Evolutionary conservation across 2,329 filamentous ascomycete genomes (phyloP).

Genomic region (Daldinia sp.): DNA sequence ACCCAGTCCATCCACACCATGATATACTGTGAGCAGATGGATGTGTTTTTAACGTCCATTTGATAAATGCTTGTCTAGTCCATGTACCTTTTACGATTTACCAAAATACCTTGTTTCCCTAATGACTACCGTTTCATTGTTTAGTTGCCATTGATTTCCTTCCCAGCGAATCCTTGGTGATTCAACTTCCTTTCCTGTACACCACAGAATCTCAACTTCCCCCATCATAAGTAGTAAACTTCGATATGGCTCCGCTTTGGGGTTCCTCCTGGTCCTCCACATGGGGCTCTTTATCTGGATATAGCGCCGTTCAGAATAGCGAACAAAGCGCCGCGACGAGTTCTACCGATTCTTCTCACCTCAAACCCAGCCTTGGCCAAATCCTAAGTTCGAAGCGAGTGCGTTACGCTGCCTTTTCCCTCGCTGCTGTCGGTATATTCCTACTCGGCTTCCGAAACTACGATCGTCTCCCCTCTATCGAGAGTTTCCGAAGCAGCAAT

Average conservation of each 20-base stretch:
- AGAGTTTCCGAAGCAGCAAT: slow-evolving; percentile 38
- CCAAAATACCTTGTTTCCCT: slow-evolving; percentile 5
- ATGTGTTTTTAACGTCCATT: slow-evolving; percentile 6
- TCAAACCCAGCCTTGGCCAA: slow-evolving; percentile 49
- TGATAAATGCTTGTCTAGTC: neutral
- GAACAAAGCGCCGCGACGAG: slow-evolving; percentile 33
- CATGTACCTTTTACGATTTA: neutral
- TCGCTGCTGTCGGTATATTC: slow-evolving; percentile 40
- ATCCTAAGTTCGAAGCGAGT: slow-evolving; percentile 50
- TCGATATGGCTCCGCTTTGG: slow-evolving; percentile 45
- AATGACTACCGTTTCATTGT: slow-evolving; percentile 22
- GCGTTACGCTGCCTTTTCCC: slow-evolving; percentile 41
- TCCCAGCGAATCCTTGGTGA: slow-evolving; percentile 24
- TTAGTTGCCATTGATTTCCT: slow-evolving; percentile 26
- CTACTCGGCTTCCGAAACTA: slow-evolving; percentile 45
- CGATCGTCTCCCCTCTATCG: slow-evolving; percentile 43
- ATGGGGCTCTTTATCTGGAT: slow-evolving; percentile 42
- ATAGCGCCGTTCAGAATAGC: slow-evolving; percentile 38
- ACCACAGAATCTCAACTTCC: neutral
- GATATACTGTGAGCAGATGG: slow-evolving; percentile 8
- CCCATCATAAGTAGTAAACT: neutral
- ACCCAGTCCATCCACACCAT: slow-evolving; percentile 12
- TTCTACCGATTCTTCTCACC: slow-evolving; percentile 38
- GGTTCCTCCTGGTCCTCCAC: slow-evolving; percentile 44
- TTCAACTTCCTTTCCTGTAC: slow-evolving; percentile 20